Evolutionary conservation across 2,329 filamentous ascomycete species (phyloP), one percentile per base, ranked within the genome.

Genomic region (Penicillium sp.): DNA sequence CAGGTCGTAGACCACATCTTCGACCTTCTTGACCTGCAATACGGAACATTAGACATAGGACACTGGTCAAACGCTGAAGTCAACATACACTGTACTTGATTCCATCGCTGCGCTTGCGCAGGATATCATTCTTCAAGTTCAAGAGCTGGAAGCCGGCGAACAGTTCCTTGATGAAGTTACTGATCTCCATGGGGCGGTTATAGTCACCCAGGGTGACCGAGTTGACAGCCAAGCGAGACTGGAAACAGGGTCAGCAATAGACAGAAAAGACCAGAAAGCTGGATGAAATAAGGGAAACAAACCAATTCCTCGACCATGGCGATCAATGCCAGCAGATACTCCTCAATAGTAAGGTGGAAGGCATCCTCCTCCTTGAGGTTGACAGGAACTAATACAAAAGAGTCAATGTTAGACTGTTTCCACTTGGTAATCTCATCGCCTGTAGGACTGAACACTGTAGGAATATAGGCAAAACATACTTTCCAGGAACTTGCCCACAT

Each of bases 1-100:
- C 49, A 99, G 75, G 69, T 99, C 93, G 66, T 99, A 99, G 42
- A 97, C 92, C 11, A 99, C 90, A 66, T 97, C 93, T 76, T 99
- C 93, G 11, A 96, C 89, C 69, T 95, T 92, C 79, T 97, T 99
- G 64, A 99, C 89, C 76, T 79, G 45, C 41, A 58, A 18, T 25
- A 34, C 6, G 11, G 33, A 27, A 41, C 28, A 36, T 33, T 44
- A 50, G 30, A 30, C 33, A 11, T 8, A 9, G 16, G 35, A 19
- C 16, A 22, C 18, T 31, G 28, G n/a, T 19, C 19, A 25, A 38
- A 8, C 11, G 19, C 11, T 37, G 35, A n/a, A 6, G 33, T 12
- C 13, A 41, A 63, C 74, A 54, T 65, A 79, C 77, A 63, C 87
- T 86, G 68, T 99, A 99, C 78, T 99, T 99, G 72, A 99, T 87